Base-by-base conservation (phyloP, 805 yeast species). In the Debaryomyces prosopidis region DNA sequence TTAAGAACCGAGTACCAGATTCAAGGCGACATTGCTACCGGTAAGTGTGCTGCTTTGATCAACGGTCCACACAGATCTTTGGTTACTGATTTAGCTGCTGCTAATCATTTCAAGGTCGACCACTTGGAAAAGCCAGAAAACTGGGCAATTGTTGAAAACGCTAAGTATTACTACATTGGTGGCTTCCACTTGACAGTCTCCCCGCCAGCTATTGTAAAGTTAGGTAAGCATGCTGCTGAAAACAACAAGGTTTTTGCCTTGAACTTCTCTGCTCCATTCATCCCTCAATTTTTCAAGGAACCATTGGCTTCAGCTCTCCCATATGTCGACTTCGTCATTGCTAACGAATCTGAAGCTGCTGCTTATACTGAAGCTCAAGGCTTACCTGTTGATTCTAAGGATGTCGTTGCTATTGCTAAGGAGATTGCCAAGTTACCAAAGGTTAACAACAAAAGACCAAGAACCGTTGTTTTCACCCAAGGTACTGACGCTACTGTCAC, bases 141-240 rank as follows among this genome's bases (percentile, higher is more conserved):
- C 79, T 91, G 97, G 97, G 73, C 73, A 53, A 71, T 76, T 48
- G 96, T 94, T 50, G 90, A 89, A 71, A 76, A 73, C 41, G 98
- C 92, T 49, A 76, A 83, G 66, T 78, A 76, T 60, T 94, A 74
- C 78, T 94, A 94, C 80, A 87, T 94, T 63, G 99, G 98, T 61
- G 99, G 99, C n/a, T 94, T 84, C 89, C 99, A 94, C 71, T 80
- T 94, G 73, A 94, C 99, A 46, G 99, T 94, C 46, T 88, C 96
- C 54, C 97, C 96, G 54, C 96, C 85, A 48, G 97, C 99, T 46
- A 94, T 94, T 62, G 76, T 79, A 57, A 82, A 84, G 48, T 78
- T 94, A 59, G 99, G 97, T 57, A 79, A 89, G 71, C 96, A 94
- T 65, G 97, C 98, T 53, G 87, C 94, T 50, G 87, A 76, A 49